Evolutionary conservation across 2,329 filamentous ascomycete species (phyloP).

Genomic region (Tolypocladium inflatum): DNA sequence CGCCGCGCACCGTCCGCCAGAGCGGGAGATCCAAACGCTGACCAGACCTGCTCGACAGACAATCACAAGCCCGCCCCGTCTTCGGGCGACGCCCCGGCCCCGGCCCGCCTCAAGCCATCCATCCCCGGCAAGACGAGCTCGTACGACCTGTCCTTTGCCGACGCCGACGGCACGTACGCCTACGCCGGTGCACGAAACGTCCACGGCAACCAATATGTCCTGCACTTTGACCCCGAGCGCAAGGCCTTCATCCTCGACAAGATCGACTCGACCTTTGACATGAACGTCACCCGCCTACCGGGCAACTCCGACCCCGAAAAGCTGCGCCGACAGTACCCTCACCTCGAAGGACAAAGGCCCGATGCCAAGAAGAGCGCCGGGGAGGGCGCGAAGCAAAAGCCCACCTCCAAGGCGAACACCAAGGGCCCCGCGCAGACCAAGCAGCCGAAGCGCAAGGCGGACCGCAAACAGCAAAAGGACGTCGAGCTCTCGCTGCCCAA

Average conservation of each 20-base stretch:
- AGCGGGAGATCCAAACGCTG: neutral
- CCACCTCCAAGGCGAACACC: conserved; percentile 10
- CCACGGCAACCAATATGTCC: conserved; percentile 49
- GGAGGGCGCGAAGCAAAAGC: conserved; percentile 11
- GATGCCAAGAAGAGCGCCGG: conserved; percentile 15
- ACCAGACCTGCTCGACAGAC: conserved; percentile 28
- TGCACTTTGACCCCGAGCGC: conserved; percentile 66
- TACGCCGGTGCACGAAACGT: conserved; percentile 51
- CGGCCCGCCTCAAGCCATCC: conserved; percentile 42
- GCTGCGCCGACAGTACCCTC: conserved; percentile 57
- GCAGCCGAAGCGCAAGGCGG: conserved; percentile 14
- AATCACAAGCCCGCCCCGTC: conserved; percentile 51
- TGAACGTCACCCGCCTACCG: conserved; percentile 70
- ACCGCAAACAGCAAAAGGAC: conserved; percentile 23
- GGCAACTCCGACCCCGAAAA: conserved; percentile 53
- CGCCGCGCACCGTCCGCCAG: conserved; percentile 8
- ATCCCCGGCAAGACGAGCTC: conserved; percentile 37
- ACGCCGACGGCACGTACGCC: conserved; percentile 46
- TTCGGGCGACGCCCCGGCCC: conserved; percentile 36
- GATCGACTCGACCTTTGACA: conserved; percentile 72
- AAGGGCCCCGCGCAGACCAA: conserved; percentile 9
- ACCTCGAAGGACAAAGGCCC: conserved; percentile 36
- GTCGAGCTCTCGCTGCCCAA: conserved; percentile 24
- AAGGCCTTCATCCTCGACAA: conserved; percentile 76
- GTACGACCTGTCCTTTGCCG: conserved; percentile 46